A percentile compares a stretch with the other conserved stretches of the same genome.
phyloP scores from a whole-genome alignment of 805 yeast genomes.

The Ogataea nitratoaversa region DNA sequence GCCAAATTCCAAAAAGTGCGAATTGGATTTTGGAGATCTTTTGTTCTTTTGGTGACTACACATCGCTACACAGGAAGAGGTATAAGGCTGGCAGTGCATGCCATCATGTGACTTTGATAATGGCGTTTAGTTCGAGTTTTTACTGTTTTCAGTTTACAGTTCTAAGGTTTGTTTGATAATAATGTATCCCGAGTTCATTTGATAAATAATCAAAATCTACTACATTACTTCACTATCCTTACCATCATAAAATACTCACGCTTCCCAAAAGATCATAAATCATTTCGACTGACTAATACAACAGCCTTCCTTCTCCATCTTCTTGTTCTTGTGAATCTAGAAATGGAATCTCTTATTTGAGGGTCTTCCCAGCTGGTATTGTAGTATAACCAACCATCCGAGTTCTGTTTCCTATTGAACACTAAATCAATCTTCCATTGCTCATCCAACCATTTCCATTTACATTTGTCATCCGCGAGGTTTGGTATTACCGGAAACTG shows the following conservation, averaged over 20 bases:
- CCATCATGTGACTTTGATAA: too few species aligned
- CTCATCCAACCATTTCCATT: conserved; percentile 57
- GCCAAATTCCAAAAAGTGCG: too few species aligned
- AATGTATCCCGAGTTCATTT: too few species aligned
- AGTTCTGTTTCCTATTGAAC: conserved; percentile 33
- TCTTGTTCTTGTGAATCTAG: conserved; percentile 48
- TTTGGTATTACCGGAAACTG: conserved; percentile 38
- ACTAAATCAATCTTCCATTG: conserved; percentile 45
- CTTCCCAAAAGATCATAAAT: neutral
- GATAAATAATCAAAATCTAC: too few species aligned
- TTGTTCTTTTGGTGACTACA: too few species aligned
- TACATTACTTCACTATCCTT: neutral
- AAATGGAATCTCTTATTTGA: conserved; percentile 39
- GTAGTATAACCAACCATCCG: conserved; percentile 52
- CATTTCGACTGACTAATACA: conserved; percentile 8
- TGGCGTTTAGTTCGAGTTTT: too few species aligned
- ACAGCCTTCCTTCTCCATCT: conserved; percentile 48
- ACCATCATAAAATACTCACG: too few species aligned
- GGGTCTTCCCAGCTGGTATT: conserved; percentile 48
- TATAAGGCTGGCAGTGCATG: too few species aligned
- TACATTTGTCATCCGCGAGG: conserved; percentile 34
- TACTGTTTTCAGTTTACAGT: too few species aligned
- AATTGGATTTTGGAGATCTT: too few species aligned
- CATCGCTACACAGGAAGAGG: too few species aligned
- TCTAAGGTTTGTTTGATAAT: neutral